Percentiles rank a stretch among this genome's conserved stretches.
phyloP scores from a whole-genome alignment of 768 basidiomycete genomes.

The Boletus patriciae region DNA sequence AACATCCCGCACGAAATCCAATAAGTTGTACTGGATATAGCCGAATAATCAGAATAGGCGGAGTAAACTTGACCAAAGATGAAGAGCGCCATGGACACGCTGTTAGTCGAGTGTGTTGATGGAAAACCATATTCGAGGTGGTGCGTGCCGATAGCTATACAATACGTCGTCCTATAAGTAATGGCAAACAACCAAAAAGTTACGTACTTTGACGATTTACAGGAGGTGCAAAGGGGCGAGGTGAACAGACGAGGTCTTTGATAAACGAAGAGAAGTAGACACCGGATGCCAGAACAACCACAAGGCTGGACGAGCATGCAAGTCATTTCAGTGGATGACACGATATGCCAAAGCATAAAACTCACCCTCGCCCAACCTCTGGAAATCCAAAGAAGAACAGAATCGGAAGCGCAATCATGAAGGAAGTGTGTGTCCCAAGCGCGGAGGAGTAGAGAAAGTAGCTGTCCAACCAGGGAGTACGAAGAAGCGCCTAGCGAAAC shows the following conservation, averaged over 20 bases:
- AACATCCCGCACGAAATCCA: conserved; percentile 44
- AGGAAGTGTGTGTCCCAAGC: conserved; percentile 87
- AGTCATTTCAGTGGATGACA: neutral
- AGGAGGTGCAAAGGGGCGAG: conserved; percentile 87
- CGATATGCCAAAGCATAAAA: neutral
- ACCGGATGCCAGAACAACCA: conserved; percentile 71
- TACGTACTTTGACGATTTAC: conserved; percentile 82
- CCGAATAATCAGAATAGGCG: conserved; percentile 39
- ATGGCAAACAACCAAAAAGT: neutral
- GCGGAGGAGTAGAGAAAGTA: conserved; percentile 85
- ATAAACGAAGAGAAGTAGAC: conserved; percentile 85
- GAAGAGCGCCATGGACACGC: conserved; percentile 85
- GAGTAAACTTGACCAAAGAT: conserved; percentile 59
- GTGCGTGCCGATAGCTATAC: conserved; percentile 68
- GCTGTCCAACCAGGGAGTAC: conserved; percentile 66
- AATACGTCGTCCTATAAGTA: neutral
- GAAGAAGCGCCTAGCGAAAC: conserved; percentile 46
- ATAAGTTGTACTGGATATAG: conserved; percentile 50
- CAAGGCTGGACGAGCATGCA: conserved; percentile 44
- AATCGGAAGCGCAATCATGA: conserved; percentile 84
- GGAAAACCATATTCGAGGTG: conserved; percentile 95
- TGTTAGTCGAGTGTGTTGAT: conserved; percentile 92
- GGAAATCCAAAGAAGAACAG: conserved; percentile 87
- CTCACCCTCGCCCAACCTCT: conserved; percentile 72
- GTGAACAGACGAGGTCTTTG: conserved; percentile 89